These are phyloP conservation scores for Monosporozyma yasuniensis DNA, from an alignment of 805 yeast genomes.

Conservation along the genomic window DNA sequence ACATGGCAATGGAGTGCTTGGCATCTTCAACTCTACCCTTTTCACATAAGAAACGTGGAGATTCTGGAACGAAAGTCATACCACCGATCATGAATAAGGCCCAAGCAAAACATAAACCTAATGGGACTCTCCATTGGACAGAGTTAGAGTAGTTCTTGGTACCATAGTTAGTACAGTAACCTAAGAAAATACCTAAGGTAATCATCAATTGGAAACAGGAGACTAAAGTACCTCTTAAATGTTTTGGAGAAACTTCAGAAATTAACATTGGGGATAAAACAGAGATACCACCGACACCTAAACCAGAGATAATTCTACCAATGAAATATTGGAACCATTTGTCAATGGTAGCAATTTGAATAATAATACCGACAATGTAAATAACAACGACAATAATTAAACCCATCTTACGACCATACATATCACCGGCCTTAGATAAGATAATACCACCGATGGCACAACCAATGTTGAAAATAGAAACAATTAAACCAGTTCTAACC, in stretches of 20 bases:
- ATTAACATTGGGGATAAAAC: slow-evolving; percentile 66
- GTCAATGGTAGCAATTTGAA: slow-evolving; percentile 47
- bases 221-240: too few species aligned
- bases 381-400: slow-evolving; percentile 52
- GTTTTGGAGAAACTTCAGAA: slow-evolving; percentile 60
- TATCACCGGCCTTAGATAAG: slow-evolving; percentile 51
- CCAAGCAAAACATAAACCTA: slow-evolving; percentile 46
- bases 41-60: slow-evolving; percentile 59
- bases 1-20: slow-evolving; percentile 40
- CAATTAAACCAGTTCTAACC: slow-evolving; percentile 41
- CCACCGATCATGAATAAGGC: slow-evolving; percentile 29
- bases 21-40: slow-evolving; percentile 51
- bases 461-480: slow-evolving; percentile 60
- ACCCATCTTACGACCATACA: slow-evolving; percentile 58
- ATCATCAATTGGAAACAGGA: too few species aligned
- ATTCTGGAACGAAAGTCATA: slow-evolving; percentile 52
- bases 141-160: slow-evolving; percentile 49
- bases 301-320: too few species aligned
- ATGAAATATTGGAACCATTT: slow-evolving; percentile 66
- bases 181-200: too few species aligned
- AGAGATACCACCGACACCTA: slow-evolving; percentile 67
- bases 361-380: slow-evolving; percentile 57
- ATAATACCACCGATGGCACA: slow-evolving; percentile 67
- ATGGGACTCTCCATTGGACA: slow-evolving; percentile 64
- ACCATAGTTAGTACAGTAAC: too few species aligned